Conservation (phyloP, 1,284 basidiomycete species). For the Rhizoctonia solani region DNA sequence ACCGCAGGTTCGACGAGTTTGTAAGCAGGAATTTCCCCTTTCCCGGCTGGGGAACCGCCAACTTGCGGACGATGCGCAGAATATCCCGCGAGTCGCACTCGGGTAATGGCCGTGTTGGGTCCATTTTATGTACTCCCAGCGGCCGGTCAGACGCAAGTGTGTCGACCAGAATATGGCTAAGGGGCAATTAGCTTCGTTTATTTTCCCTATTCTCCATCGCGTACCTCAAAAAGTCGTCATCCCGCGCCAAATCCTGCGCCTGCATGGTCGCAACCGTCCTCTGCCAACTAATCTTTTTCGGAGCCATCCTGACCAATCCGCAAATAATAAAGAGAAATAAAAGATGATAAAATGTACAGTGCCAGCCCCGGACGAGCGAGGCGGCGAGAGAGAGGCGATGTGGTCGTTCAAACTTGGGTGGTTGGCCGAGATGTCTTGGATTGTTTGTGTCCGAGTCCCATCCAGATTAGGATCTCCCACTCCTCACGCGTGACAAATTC, state of each 20-base stretch:
- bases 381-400: constrained; percentile 40
- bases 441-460: not conserved
- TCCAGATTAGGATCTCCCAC: constrained; percentile 1
- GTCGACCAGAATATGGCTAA: constrained; percentile 64
- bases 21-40: constrained; percentile 32
- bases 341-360: constrained; percentile 37
- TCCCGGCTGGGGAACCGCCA: constrained; percentile 35
- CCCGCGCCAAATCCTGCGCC: constrained; percentile 79
- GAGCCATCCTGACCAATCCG: constrained; percentile 5
- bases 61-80: constrained; percentile 68
- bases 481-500: too few species aligned
- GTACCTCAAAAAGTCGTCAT: constrained; percentile 81
- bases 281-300: constrained; percentile 37
- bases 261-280: constrained; percentile 58
- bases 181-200: not conserved
- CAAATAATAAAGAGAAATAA: constrained; percentile 35
- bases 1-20: constrained; percentile 56
- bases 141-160: constrained; percentile 65
- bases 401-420: not conserved
- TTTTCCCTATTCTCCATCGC: not conserved
- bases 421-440: constrained; percentile 14
- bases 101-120: constrained; percentile 68
- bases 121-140: constrained; percentile 84
- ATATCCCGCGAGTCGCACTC: constrained; percentile 69
- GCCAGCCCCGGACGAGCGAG: constrained; percentile 38